A percentile compares a stretch with the other conserved stretches of the same genome.
These are phyloP conservation scores for Tetrahymena borealis DNA, from an alignment of 73 alveolate species.

Conservation along the genomic window DNA sequence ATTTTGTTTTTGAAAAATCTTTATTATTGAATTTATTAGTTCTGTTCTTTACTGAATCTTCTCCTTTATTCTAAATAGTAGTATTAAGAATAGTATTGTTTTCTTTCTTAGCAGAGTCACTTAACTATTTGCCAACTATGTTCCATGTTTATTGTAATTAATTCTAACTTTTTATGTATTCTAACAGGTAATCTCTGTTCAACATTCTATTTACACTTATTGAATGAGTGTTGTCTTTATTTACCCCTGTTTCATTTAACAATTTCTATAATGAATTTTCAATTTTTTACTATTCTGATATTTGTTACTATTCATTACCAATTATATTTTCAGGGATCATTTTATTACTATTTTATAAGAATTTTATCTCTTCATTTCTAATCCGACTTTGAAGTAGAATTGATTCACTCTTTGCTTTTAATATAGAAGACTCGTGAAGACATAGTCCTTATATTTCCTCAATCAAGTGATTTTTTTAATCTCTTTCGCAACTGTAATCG, in stretches of 20 bases:
- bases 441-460: neutral
- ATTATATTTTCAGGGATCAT: neutral
- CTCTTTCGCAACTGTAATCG: neutral
- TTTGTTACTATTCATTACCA: neutral
- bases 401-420: neutral
- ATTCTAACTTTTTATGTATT: neutral
- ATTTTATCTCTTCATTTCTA: neutral
- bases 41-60: neutral
- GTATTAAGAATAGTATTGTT: neutral
- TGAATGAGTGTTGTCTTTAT: neutral
- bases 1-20: neutral
- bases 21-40: neutral
- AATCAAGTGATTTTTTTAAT: neutral
- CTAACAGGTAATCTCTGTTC: neutral
- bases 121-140: neutral
- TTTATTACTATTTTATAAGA: neutral
- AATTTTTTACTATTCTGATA: too few relatives aligned
- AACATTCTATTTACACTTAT: neutral
- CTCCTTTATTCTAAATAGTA: neutral
- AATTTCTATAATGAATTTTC: too few relatives aligned
- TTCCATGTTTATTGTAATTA: neutral
- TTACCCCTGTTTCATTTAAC: too few relatives aligned
- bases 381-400: neutral
- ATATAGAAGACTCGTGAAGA: neutral
- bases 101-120: neutral